Percentiles rank a stretch among this genome's conserved stretches.
Evolutionary conservation across 768 basidiomycete species (phyloP).

Genomic region (Vararia minispora): DNA sequence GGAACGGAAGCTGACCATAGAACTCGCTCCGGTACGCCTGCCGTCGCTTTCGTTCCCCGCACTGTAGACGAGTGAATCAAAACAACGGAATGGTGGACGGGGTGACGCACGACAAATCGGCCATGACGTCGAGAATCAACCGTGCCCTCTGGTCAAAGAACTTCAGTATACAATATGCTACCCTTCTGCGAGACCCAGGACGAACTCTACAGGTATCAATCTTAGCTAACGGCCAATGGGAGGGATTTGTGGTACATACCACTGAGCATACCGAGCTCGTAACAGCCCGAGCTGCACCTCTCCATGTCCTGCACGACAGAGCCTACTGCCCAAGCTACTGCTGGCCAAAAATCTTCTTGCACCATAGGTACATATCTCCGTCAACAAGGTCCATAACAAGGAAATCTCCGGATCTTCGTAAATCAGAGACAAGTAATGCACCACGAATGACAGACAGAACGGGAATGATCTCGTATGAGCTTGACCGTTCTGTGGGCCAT

Average conservation of each 20-base stretch:
- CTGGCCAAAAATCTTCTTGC: background rate
- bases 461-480: background rate
- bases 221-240: no score
- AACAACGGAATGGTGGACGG: background rate
- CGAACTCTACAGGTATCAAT: no score
- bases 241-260: no score
- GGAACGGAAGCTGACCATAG: slow-evolving; percentile 81
- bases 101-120: slow-evolving; percentile 70
- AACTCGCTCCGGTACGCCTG: slow-evolving; percentile 79
- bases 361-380: background rate
- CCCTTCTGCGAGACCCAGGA: no score
- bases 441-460: background rate
- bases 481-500: background rate
- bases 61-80: slow-evolving; percentile 24
- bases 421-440: background rate
- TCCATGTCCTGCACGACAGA: no score
- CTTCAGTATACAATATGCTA: slow-evolving; percentile 39
- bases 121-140: slow-evolving; percentile 77
- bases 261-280: no score
- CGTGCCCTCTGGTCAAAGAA: slow-evolving; percentile 78
- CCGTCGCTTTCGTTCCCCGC: slow-evolving; percentile 72
- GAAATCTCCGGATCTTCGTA: background rate
- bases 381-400: background rate
- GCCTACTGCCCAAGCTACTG: no score
- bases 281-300: no score